Percentiles rank a stretch among this genome's conserved stretches.
Conservation (phyloP, 225 moss, liverwort and hornwort genomes). For the Pseudisothecium myosuroides region DNA sequence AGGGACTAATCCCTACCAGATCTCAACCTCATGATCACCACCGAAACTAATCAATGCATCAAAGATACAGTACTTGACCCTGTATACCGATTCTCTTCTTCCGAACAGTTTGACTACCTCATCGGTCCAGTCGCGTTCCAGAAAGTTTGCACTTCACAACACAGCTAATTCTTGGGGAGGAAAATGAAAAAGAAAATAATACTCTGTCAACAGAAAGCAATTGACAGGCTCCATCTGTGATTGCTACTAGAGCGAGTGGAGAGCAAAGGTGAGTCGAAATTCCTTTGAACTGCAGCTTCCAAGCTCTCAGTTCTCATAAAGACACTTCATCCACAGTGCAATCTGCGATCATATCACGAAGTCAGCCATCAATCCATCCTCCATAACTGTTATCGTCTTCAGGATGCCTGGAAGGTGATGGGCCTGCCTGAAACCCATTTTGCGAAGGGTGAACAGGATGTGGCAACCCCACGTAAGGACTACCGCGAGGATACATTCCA, state of each 20-base stretch:
- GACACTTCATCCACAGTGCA: background rate
- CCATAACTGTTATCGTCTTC: background rate
- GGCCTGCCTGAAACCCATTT: background rate
- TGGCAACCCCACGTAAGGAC: background rate
- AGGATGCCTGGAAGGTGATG: background rate
- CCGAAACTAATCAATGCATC: background rate
- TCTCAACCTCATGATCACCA: background rate
- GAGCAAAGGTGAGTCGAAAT: background rate
- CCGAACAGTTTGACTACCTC: background rate
- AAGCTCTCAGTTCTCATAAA: background rate
- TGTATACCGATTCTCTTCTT: background rate
- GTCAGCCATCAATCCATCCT: background rate
- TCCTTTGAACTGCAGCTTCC: background rate
- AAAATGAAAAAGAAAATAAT: background rate
- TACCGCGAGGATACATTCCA: background rate
- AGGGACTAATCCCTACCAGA: background rate
- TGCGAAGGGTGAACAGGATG: background rate
- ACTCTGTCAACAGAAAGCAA: background rate
- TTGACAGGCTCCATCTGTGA: background rate
- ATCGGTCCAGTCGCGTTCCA: background rate
- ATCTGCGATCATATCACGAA: background rate
- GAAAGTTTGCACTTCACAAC: background rate
- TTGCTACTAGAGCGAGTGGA: background rate
- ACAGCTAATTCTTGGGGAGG: background rate
- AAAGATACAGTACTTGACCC: background rate